Evolutionary conservation across 768 basidiomycete species (phyloP), one percentile per base, ranked within the genome.

Genomic region (Lactarius pseudohatsudake): DNA sequence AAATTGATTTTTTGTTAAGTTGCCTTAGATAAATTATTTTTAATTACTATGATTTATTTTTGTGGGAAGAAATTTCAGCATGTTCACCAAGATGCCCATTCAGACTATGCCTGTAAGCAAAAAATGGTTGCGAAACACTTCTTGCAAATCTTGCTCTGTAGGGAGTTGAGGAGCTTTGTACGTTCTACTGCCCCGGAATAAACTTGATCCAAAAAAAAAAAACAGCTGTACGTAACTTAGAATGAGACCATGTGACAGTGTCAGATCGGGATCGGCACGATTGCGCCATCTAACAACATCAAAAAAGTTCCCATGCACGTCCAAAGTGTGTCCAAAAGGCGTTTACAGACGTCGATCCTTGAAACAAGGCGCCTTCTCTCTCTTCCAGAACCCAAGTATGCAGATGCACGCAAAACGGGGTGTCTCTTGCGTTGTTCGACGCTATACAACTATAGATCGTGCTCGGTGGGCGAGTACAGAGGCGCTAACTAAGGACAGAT

Each of bases 401-500:
- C 57, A 26, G 50, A 50, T 62, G 64, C 36, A 62, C 45, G 61
- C 67, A 11, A 58, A 66, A 66, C 57, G 69, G 61, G 65, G 67
- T 50, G 32, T 43, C 43, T 47, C 67, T n/a, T 26, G 47, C 61
- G 32, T 50, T 28, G 61, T 58, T 15, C 64, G 32, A 26, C 62
- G 34, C 22, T 36, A 56, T 32, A 22, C 36, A 8, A n/a, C 16
- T n/a, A 18, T 34, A 13, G 34, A 55, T 55, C 56, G 61, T 30
- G 53, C 45, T 38, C 71, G 75, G 41, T 74, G 72, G 64, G 78
- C 79, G 28, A 80, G 80, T 69, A 81, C 81, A 15, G 72, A 74
- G 20, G 70, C 76, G 18, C 66, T 71, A 32, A 74, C 77, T 22
- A 81, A 79, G 69, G 79, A 83, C 69, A 90, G 87, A 72, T 92